These are phyloP conservation scores for Fusarium equiseti DNA, from an alignment of 2,329 filamentous ascomycete genomes.

Conservation along the genomic window DNA sequence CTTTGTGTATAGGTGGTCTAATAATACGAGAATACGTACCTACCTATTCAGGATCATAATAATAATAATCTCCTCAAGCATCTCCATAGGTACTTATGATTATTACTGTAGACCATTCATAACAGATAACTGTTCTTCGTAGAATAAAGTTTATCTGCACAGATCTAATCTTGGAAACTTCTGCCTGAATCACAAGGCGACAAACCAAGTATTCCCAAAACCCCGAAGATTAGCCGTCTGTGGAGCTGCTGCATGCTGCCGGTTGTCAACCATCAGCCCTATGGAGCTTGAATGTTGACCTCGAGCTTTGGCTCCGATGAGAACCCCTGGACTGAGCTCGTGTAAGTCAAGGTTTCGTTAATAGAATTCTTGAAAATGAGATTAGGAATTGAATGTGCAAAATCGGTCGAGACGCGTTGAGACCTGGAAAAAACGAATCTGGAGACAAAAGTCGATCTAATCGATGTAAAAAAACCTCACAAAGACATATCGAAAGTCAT, in stretches of 20 bases:
- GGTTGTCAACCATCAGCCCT: conserved; percentile 45
- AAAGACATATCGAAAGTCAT: neutral
- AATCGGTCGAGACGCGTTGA: conserved; percentile 3
- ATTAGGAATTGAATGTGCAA: conserved; percentile 37
- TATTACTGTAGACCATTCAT: neutral
- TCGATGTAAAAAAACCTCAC: neutral
- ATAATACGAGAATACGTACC: neutral
- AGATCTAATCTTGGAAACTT: neutral
- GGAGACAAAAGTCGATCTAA: neutral
- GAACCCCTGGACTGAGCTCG: conserved; percentile 43
- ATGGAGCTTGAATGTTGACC: conserved; percentile 47
- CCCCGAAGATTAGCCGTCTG: neutral
- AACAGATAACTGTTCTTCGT: neutral
- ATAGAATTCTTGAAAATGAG: conserved; percentile 15
- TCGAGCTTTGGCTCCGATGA: conserved; percentile 46
- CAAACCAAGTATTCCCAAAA: neutral
- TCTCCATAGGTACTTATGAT: neutral
- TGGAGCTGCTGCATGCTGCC: conserved; percentile 5
- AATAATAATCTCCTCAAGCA: neutral
- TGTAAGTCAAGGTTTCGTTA: conserved; percentile 28
- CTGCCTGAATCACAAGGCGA: conserved; percentile 10
- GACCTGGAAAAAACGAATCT: conserved; percentile 21
- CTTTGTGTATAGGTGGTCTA: neutral
- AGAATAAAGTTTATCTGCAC: neutral
- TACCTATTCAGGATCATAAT: neutral